Evolutionary conservation across 73 alveolate genomes (phyloP), one percentile per base, ranked within the genome.

Genomic region (Uronychia binucleata): DNA sequence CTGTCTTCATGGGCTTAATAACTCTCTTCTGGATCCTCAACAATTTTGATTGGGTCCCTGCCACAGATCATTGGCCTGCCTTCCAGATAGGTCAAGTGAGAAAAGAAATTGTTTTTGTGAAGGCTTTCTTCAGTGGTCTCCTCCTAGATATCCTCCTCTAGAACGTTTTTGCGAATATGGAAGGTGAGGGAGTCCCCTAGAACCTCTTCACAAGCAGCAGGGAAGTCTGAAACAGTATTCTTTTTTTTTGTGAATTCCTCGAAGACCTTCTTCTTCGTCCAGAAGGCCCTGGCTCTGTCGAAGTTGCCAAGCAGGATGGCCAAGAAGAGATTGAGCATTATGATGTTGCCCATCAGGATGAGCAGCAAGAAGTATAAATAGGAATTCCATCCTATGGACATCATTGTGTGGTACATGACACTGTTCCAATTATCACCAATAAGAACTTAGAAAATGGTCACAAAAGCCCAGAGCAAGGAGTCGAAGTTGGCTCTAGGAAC

Each of bases 231-330:
- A 26, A 32, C 33, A 1, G n/a, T 34, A 1, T 76, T 13, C 25
- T 57, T 26, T 1, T 13, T 5, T 33, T 35, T 78, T 26, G 31
- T 0, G 32, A 34, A 78, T 1, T 30, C 77, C 29, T 35, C 77
- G 26, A 78, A 78, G 27, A 78, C 30, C 85, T 78, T 78, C 77
- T 34, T 78, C 33, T 35, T 78, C 77, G 30, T 75, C 81, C 28
- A 26, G 59, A 59, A 81, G 8, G 86, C 57, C 33, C 78, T 34
- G 1, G 79, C 78, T 57, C 75, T 35, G 79, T 84, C 95, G 34
- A 92, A 92, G 46, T 88, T 83, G 28, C 87, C 90, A 13, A 92
- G 33, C 30, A 92, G 88, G 77, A 92, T 89, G 33, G 97, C 97
- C 19, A 88, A 74, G 80, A 88, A 88, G 26, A 88, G 77, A 78